Conservation (phyloP, 176 grass and related monocot genomes). For the Oryza longistaminata region DNA sequence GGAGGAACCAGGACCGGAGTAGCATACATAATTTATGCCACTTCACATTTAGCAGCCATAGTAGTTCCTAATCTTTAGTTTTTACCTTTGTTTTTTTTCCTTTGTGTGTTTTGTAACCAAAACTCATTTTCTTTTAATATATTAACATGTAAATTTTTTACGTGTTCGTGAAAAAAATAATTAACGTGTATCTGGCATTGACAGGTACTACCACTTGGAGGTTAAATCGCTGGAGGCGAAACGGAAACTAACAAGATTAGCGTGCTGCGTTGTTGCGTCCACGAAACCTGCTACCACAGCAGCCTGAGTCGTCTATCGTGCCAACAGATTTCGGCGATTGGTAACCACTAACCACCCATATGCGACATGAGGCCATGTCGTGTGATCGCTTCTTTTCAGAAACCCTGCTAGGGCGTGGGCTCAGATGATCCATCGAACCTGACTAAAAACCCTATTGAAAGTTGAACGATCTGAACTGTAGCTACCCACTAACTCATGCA, state of each 20-base stretch:
- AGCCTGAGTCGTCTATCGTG: background rate
- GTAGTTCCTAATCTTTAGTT: too few relatives aligned
- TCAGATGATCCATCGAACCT: background rate
- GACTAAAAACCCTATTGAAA: background rate
- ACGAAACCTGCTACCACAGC: background rate
- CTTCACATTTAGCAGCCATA: too few relatives aligned
- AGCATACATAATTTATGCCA: too few relatives aligned
- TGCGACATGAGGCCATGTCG: background rate
- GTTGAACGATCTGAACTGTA: background rate
- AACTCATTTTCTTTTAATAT: too few relatives aligned
- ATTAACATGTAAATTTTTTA: too few relatives aligned
- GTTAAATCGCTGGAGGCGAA: too few relatives aligned
- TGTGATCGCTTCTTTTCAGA: background rate
- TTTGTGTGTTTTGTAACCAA: too few relatives aligned
- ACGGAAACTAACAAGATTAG: background rate
- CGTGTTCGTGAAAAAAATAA: too few relatives aligned
- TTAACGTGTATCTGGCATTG: background rate
- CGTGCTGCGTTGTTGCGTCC: background rate
- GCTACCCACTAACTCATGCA: background rate
- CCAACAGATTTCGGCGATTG: background rate
- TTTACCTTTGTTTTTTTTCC: too few relatives aligned
- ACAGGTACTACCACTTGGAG: too few relatives aligned
- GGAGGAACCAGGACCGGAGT: too few relatives aligned
- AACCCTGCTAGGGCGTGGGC: background rate
- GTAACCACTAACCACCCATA: background rate